Base-by-base conservation (phyloP, 2,329 filamentous ascomycete species). In the Venturia pyrina region DNA sequence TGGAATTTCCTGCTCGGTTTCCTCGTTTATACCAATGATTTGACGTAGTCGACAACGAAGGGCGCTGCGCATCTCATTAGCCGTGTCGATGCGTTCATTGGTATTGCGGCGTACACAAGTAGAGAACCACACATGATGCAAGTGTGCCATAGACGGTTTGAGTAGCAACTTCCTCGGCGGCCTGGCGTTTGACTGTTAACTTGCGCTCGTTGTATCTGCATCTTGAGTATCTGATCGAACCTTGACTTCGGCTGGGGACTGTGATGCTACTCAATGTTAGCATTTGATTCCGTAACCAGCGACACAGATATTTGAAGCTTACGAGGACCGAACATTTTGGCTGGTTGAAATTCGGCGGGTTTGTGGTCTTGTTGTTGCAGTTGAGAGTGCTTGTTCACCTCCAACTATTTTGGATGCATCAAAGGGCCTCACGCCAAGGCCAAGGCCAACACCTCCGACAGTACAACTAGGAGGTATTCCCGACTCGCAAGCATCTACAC, bases 91-190 rank as follows among this genome's bases (percentile, higher is more conserved):
- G 62, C 4, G n/a, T 5, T 4, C 11, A 15, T 28, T 65, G 19
- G 19, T 10, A n/a, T 21, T 17, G 8, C 19, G 48, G 24, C 66
- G 40, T 67, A 67, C 66, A 67, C 19, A 67, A 21, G 66, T 67
- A 67, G 1, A 67, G 60, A 19, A 67, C 21, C 3, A 64, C 37
- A 66, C 66, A 67, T 44, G 66, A 68, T 37, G 65, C 37, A 6
- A 67, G 43, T 15, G 66, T 66, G 17, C 46, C 48, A 6, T 66
- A 44, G 40, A 67, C 37, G 32, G 57, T 66, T n/a, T 64, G 62
- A 11, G 63, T 63, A 37, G 66, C 66, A 17, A 43, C 64, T 19
- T 60, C 34, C 57, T 67, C 66, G 37, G 37, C 34, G 21, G 66
- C 66, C 66, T 67, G 37, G 3, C 3, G 19, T 50, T 15, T 15